These are phyloP conservation scores for Phytophthora europaea DNA, from an alignment of 352 stramenopile genomes.

Conservation along the genomic window DNA sequence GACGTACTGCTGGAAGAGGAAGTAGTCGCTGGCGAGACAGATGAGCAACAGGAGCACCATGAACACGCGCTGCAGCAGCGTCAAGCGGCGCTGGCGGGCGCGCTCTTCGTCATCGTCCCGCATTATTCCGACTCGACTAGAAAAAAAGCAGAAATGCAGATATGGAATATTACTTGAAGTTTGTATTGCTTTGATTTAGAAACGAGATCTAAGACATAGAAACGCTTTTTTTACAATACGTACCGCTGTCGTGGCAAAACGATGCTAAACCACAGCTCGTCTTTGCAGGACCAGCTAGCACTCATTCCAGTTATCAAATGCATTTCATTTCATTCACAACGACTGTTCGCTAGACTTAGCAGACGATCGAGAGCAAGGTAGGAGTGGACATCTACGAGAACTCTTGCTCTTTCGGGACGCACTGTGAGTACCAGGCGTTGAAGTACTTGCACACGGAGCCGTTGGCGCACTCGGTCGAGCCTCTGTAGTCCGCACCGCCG, in stretches of 20 bases:
- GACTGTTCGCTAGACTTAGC: not conserved
- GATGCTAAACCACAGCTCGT: too few relatives aligned
- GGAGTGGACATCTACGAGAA: slow-evolving; percentile 18
- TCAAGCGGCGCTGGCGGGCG: slow-evolving; percentile 9
- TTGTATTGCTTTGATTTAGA: not conserved
- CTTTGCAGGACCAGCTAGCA: too few relatives aligned
- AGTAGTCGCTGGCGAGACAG: slow-evolving; percentile 64
- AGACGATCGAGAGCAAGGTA: not conserved
- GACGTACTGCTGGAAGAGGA: slow-evolving; percentile 68
- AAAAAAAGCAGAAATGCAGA: slow-evolving; percentile 18
- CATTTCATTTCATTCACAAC: not conserved
- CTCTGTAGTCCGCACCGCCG: slow-evolving; percentile 28
- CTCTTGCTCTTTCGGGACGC: slow-evolving; percentile 47
- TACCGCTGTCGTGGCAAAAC: too few relatives aligned
- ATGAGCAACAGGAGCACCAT: slow-evolving; percentile 56
- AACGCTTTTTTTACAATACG: not conserved
- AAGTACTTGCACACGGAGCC: slow-evolving; percentile 47
- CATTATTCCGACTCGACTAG: slow-evolving; percentile 12
- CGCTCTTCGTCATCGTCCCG: slow-evolving; percentile 13
- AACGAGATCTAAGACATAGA: too few relatives aligned
- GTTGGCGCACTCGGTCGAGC: slow-evolving; percentile 13
- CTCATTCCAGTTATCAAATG: not conserved
- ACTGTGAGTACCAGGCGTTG: slow-evolving; percentile 64
- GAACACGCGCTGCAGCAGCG: slow-evolving; percentile 44
- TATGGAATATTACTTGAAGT: not conserved